phyloP scores from a whole-genome alignment of 306 rosid genomes.

The Chamaecrista fasciculata region DNA sequence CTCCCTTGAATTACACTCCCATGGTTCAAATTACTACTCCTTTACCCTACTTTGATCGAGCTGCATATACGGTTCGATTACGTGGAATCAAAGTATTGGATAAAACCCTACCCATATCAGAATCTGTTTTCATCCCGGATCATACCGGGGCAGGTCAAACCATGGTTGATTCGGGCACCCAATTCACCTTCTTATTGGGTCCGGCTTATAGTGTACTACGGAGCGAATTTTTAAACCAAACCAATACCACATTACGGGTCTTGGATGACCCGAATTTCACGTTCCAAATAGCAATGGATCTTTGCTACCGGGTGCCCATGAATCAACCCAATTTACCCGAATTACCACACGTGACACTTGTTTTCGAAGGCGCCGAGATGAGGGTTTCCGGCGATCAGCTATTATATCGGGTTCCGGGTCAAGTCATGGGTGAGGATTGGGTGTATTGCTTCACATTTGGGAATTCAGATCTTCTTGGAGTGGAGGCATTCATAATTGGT shows the following conservation, averaged over 20 bases:
- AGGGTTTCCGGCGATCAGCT: slow-evolving; percentile 46
- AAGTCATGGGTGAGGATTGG: slow-evolving; percentile 45
- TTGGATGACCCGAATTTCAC: slow-evolving; percentile 60
- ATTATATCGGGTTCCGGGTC: slow-evolving; percentile 53
- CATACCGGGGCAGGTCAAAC: slow-evolving; percentile 92
- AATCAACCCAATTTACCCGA: slow-evolving; percentile 34
- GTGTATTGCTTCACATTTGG: slow-evolving; percentile 83
- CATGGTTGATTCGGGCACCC: slow-evolving; percentile 87
- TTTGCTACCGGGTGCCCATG: slow-evolving; percentile 57
- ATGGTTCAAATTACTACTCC: slow-evolving; percentile 61
- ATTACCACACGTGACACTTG: slow-evolving; percentile 56
- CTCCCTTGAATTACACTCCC: slow-evolving; percentile 64
- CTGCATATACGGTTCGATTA: slow-evolving; percentile 62
- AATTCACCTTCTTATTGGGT: slow-evolving; percentile 78
- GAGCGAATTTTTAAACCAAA: slow-evolving; percentile 55
- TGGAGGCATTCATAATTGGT: slow-evolving; percentile 75
- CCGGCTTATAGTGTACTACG: slow-evolving; percentile 52
- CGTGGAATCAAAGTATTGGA: slow-evolving; percentile 57
- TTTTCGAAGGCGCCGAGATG: slow-evolving; percentile 74
- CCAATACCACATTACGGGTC: slow-evolving; percentile 31
- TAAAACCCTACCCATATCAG: slow-evolving; percentile 44
- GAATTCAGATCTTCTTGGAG: slow-evolving; percentile 75
- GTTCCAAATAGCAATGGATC: slow-evolving; percentile 76
- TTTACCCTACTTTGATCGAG: slow-evolving; percentile 71
- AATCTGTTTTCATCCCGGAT: slow-evolving; percentile 50